phyloP scores from a whole-genome alignment of 257 asterid genomes.

The Salvia rosmarinus region DNA sequence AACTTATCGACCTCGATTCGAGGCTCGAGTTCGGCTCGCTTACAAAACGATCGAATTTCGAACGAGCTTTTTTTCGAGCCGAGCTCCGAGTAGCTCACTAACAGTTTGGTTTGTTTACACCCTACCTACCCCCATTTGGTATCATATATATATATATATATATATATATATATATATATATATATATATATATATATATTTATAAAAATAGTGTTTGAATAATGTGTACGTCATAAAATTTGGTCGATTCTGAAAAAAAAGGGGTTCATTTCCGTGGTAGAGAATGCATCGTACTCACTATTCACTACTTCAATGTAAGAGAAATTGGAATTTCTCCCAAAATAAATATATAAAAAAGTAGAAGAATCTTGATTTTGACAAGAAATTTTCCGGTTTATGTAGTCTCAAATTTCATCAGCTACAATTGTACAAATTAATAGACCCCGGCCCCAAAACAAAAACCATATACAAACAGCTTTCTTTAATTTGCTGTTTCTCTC shows the following conservation, averaged over 20 bases:
- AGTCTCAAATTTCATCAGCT: conserved; percentile 1
- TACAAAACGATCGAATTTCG: too few species aligned
- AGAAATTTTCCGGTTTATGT: background rate
- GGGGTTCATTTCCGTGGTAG: background rate
- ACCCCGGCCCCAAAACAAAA: background rate
- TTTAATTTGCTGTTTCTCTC: background rate
- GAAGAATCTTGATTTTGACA: background rate
- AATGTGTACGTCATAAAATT: background rate
- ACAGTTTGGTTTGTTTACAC: too few species aligned
- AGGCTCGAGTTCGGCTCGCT: too few species aligned
- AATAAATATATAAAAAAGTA: too few species aligned
- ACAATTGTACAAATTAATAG: background rate
- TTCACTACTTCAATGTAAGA: background rate
- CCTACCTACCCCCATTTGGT: too few species aligned
- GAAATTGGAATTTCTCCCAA: background rate
- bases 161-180: too few species aligned
- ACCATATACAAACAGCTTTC: background rate
- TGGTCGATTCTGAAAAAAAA: background rate
- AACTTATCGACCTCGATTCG: too few species aligned
- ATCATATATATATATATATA: too few species aligned
- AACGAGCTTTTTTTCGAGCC: too few species aligned
- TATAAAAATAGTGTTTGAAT: too few species aligned
- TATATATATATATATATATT: too few species aligned
- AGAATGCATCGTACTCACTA: background rate
- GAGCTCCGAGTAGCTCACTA: too few species aligned